Percentiles rank a stretch among this genome's conserved stretches.
Evolutionary conservation across 2,329 filamentous ascomycete species (phyloP).

Genomic region (Aspergillus intermedius): DNA sequence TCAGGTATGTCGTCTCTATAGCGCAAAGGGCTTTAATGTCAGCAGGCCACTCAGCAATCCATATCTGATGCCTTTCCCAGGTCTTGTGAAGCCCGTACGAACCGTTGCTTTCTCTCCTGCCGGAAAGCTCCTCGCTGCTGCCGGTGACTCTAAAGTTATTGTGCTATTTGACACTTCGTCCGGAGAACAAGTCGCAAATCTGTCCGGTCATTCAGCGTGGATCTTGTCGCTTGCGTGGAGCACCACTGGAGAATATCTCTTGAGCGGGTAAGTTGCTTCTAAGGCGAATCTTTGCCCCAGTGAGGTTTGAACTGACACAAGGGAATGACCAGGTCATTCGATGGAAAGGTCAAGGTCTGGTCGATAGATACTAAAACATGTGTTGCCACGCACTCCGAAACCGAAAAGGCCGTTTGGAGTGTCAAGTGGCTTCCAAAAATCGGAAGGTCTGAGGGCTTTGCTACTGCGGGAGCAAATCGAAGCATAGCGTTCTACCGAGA

Average conservation of each 20-base stretch:
- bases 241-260: conserved; percentile 80
- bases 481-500: conserved; percentile 79
- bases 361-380: conserved; percentile 75
- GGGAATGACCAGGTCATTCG: conserved; percentile 54
- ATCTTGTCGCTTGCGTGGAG: conserved; percentile 90
- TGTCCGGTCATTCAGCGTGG: conserved; percentile 77
- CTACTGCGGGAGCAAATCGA: conserved; percentile 67
- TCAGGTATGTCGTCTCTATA: conserved; percentile 51
- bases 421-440: conserved; percentile 77
- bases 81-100: conserved; percentile 79
- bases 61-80: conserved; percentile 39
- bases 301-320: conserved; percentile 7
- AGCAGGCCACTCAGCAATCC: no score
- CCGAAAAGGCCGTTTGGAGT: conserved; percentile 75
- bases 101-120: conserved; percentile 82
- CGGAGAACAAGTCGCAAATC: conserved; percentile 83
- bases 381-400: conserved; percentile 90
- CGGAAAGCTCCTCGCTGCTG: conserved; percentile 76
- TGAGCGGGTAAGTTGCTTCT: conserved; percentile 60
- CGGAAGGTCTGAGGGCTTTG: conserved; percentile 60
- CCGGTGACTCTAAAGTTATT: conserved; percentile 82
- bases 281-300: neutral
- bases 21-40: neutral
- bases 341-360: conserved; percentile 96
- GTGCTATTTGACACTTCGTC: conserved; percentile 87